Percentiles rank a stretch among this genome's conserved stretches.
These are phyloP conservation scores for Sarocladium kiliense DNA, from an alignment of 2,329 filamentous ascomycete genomes.

Conservation along the genomic window DNA sequence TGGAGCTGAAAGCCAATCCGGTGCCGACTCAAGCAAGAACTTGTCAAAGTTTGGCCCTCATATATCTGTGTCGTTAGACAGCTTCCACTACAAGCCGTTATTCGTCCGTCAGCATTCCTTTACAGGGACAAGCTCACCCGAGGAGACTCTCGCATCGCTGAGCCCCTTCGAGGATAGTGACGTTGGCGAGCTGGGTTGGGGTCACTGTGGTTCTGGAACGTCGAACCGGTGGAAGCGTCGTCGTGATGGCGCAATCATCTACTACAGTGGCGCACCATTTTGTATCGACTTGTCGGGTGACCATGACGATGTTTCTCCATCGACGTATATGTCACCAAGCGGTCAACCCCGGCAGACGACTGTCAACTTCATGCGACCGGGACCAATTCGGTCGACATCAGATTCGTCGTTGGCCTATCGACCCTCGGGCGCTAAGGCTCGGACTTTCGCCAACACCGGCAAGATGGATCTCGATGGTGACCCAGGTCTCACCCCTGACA, in stretches of 20 bases:
- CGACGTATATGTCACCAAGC: constrained; percentile 44
- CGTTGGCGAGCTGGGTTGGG: constrained; percentile 40
- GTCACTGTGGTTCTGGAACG: constrained; percentile 41
- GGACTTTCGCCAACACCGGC: too few relatives aligned
- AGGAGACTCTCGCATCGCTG: constrained; percentile 46
- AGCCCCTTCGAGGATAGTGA: constrained; percentile 44
- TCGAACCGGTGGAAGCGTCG: constrained; percentile 47
- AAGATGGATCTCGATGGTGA: constrained; percentile 23
- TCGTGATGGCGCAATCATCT: constrained; percentile 72
- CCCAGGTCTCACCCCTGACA: constrained; percentile 27
- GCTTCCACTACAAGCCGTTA: constrained; percentile 60
- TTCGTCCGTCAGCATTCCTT: constrained; percentile 48
- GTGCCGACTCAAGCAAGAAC: constrained; percentile 28
- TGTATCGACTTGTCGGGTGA: constrained; percentile 76
- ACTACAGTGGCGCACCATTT: constrained; percentile 75
- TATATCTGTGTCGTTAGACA: constrained; percentile 34
- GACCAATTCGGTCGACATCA: constrained; percentile 38
- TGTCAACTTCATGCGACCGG: constrained; percentile 15
- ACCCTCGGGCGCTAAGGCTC: constrained; percentile 44
- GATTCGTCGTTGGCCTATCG: constrained; percentile 45
- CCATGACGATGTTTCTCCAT: constrained; percentile 40
- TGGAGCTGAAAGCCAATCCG: constrained; percentile 28
- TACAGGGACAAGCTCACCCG: constrained; percentile 40
- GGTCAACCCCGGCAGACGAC: constrained; percentile 27
- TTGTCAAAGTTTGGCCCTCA: constrained; percentile 34